Conservation (phyloP, 2,329 filamentous ascomycete genomes). For the Penicillium rolfsii region DNA sequence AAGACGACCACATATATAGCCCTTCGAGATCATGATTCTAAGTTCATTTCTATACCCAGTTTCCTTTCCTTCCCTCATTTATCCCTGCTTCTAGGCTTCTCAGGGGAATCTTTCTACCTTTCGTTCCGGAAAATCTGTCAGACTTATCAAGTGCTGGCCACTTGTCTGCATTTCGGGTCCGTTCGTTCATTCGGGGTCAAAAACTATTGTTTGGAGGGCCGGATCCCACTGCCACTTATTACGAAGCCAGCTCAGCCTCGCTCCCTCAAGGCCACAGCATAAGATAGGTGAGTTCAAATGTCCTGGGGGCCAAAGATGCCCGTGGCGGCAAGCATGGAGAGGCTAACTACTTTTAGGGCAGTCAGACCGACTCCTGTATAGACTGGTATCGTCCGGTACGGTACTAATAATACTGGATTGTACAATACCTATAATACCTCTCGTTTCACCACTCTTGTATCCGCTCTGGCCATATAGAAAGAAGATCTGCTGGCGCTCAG, state of each 20-base stretch:
- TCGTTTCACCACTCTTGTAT: slow-evolving; percentile 9
- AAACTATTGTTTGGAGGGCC: neutral
- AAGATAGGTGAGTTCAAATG: neutral
- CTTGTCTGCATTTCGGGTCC: neutral
- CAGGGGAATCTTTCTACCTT: neutral
- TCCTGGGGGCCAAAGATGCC: neutral
- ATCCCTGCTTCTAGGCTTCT: neutral
- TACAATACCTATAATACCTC: slow-evolving; percentile 8
- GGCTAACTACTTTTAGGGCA: neutral
- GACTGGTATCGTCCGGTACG: slow-evolving; percentile 16
- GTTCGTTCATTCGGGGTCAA: neutral
- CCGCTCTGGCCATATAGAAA: slow-evolving; percentile 19
- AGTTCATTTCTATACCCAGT: neutral
- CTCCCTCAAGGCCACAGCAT: neutral
- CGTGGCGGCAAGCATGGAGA: neutral
- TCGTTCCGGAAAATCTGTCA: neutral
- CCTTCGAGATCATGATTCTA: neutral
- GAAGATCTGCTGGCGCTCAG: slow-evolving; percentile 17
- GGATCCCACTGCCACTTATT: neutral
- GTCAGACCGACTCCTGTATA: slow-evolving; percentile 12
- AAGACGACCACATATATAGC: neutral
- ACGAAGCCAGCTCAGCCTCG: neutral
- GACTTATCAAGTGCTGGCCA: neutral
- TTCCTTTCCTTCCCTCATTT: neutral
- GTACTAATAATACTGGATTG: slow-evolving; percentile 10